Evolutionary conservation across 1,284 basidiomycete genomes (phyloP), one percentile per base, ranked within the genome.

Genomic region (Melampsora larici-populina): DNA sequence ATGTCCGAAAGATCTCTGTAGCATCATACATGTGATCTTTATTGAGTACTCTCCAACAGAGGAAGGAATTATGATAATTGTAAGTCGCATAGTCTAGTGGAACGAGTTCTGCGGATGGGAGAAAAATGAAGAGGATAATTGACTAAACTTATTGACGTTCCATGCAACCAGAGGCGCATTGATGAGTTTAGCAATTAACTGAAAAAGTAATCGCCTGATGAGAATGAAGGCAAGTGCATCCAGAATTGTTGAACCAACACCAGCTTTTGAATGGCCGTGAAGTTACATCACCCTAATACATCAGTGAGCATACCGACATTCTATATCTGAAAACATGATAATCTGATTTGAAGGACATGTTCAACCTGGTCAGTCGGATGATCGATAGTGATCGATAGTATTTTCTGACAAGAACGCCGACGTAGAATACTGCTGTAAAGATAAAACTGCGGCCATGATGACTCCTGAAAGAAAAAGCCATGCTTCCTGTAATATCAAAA

Each of bases 21-120:
- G 96, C 96, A 84, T 99, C 96, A 84, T 97, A 96, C 92, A 97
- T 96, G 86, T 98, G 95, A 83, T 92, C 92, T 83, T 94, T 94
- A 84, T 90, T 90, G 83, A 92, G 89, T 83, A 98, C 93, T 86
- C 94, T 98, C 84, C 5, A 36, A 4, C 36, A 36, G 36, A 36
- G 36, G 36, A 36, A 36, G 9, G 36, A 4, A 36, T 36, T 3
- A 36, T 36, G 36, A 36, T 3, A 9, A 36, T 36, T 3, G 3
- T 36, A 3, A 36, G 36, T 36, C 36, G 9, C 5, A 36, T 36
- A 36, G 36, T 36, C 36, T 36, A 36, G 36, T 36, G 5, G 9
- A 36, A 4, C 36, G 5, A 36, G 5, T 36, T 9, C 36, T 36
- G 9, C 3, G 36, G 36, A 36, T 36, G 36, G 9, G 5, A 36